Evolutionary conservation across 768 basidiomycete species (phyloP).

Genomic region (Kwoniella heveanensis): DNA sequence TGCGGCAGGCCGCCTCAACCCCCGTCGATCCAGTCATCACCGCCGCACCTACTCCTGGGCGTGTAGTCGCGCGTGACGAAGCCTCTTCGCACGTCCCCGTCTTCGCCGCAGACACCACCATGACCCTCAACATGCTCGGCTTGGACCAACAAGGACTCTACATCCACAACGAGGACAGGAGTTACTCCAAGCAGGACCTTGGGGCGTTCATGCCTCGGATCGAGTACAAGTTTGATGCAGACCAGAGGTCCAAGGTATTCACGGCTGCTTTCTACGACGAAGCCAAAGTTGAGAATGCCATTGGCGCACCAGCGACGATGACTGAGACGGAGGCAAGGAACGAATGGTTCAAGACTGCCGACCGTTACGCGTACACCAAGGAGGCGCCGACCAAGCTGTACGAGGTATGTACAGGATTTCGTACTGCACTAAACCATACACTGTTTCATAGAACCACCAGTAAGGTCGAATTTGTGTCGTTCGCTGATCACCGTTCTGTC

Average conservation of each 20-base stretch:
- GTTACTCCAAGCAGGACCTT: not conserved
- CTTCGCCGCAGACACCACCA: not conserved
- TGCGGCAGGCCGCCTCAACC: not conserved
- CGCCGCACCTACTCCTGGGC: not conserved
- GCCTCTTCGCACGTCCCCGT: not conserved
- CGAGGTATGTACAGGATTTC: constrained; percentile 1
- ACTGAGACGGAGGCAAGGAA: not conserved
- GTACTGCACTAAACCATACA: too few relatives aligned
- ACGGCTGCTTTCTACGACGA: not conserved
- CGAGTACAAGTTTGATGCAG: not conserved
- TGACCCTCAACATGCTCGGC: not conserved
- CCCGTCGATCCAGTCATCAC: not conserved
- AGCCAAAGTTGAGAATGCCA: not conserved
- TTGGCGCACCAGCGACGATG: not conserved
- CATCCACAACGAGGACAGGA: not conserved
- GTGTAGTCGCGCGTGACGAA: not conserved
- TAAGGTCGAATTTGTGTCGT: too few relatives aligned
- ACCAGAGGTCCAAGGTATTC: not conserved
- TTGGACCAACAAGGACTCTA: not conserved
- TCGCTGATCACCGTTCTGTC: too few relatives aligned
- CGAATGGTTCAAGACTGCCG: not conserved
- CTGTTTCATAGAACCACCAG: too few relatives aligned
- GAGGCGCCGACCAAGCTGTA: not conserved
- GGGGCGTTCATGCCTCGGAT: not conserved
- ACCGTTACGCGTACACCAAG: not conserved